Conservation (phyloP, 2,329 filamentous ascomycete genomes). For the Dactylonectria macrodidyma region DNA sequence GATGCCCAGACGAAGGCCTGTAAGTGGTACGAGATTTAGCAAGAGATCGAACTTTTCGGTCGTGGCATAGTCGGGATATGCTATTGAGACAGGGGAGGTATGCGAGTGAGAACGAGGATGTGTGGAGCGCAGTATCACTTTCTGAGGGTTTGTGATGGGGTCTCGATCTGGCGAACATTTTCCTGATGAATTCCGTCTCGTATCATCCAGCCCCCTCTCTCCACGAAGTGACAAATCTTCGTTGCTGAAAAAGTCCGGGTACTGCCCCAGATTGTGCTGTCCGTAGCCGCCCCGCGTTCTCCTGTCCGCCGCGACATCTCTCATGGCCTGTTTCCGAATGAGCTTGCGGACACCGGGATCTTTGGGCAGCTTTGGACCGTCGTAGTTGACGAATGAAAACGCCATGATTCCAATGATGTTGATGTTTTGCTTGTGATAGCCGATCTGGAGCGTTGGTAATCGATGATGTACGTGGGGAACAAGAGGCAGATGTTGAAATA, state of each 20-base stretch:
- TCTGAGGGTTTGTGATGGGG: not conserved
- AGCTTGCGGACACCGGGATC: slow-evolving; percentile 27
- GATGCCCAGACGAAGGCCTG: slow-evolving; percentile 24
- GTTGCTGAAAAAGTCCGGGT: slow-evolving; percentile 4
- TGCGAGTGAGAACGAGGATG: not conserved
- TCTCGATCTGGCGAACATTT: not conserved
- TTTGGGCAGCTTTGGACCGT: slow-evolving; percentile 17
- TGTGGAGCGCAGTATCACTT: not conserved
- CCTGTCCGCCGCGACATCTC: slow-evolving; percentile 18
- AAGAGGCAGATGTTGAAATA: not conserved
- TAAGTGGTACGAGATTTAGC: slow-evolving; percentile 23
- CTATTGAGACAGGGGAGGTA: slow-evolving; percentile 11
- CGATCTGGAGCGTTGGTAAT: not conserved
- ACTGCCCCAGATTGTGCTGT: slow-evolving; percentile 27
- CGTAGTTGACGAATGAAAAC: slow-evolving; percentile 31
- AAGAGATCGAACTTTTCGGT: slow-evolving; percentile 14
- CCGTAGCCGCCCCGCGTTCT: slow-evolving; percentile 23
- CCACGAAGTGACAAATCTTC: too few relatives aligned
- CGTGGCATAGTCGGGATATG: slow-evolving; percentile 5
- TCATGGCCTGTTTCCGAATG: slow-evolving; percentile 30
- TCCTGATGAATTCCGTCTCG: too few relatives aligned
- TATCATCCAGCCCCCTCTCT: not conserved
- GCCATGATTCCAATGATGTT: slow-evolving; percentile 3
- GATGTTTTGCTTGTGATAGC: not conserved
- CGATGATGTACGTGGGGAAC: not conserved